Evolutionary conservation across 768 basidiomycete genomes (phyloP).

Genomic region (Phylloporus sp.): DNA sequence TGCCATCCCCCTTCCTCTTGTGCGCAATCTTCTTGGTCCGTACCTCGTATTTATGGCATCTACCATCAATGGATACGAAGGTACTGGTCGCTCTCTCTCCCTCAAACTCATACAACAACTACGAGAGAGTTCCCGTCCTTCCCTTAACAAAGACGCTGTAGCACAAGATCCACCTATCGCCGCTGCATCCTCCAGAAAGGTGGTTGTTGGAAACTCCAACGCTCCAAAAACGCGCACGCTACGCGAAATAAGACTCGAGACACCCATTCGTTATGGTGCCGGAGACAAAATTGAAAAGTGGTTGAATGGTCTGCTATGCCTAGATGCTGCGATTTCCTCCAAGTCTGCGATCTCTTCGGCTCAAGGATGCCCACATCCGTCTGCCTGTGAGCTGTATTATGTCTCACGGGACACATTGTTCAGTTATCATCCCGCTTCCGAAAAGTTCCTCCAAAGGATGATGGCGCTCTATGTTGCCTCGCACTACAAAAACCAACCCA

Average conservation of each 20-base stretch:
- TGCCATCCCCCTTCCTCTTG: slow-evolving; percentile 94
- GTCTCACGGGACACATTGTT: slow-evolving; percentile 95
- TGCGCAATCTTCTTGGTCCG: slow-evolving; percentile 89
- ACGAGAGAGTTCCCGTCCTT: slow-evolving; percentile 83
- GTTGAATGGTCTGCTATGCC: slow-evolving; percentile 86
- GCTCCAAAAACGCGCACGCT: slow-evolving; percentile 66
- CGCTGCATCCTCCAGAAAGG: slow-evolving; percentile 49
- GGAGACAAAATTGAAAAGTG: slow-evolving; percentile 92
- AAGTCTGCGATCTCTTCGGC: slow-evolving; percentile 34
- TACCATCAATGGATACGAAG: slow-evolving; percentile 99
- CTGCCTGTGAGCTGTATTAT: slow-evolving; percentile 91
- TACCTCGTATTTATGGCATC: slow-evolving; percentile 99
- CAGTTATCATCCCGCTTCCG: slow-evolving; percentile 96
- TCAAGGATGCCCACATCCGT: slow-evolving; percentile 92
- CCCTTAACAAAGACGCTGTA: slow-evolving; percentile 58
- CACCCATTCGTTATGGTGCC: slow-evolving; percentile 86
- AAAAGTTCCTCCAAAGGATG: slow-evolving; percentile 96
- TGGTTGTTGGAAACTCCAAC: slow-evolving; percentile 44
- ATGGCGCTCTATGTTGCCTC: slow-evolving; percentile 97
- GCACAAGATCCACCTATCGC: slow-evolving; percentile 37
- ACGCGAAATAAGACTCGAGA: slow-evolving; percentile 91
- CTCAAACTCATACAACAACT: slow-evolving; percentile 97
- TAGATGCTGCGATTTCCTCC: slow-evolving; percentile 73
- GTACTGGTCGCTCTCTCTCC: slow-evolving; percentile 96
- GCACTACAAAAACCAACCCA: slow-evolving; percentile 99